These are phyloP conservation scores for Arabidopsis arenosa DNA, from an alignment of 345 rosid species.

Conservation along the genomic window DNA sequence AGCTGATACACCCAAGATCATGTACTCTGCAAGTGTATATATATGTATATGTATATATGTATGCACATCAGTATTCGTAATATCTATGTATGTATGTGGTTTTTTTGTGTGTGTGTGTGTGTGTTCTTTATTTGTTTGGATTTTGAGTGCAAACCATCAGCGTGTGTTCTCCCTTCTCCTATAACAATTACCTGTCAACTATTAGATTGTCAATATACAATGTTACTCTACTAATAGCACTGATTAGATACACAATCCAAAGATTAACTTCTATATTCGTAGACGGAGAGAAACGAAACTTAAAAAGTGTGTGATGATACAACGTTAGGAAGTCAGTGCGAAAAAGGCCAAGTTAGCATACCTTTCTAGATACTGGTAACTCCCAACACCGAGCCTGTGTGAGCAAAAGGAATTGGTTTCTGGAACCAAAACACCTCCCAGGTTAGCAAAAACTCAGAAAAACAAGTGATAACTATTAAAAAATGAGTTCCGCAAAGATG, in stretches of 20 bases:
- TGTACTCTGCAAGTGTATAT: conserved; percentile 25
- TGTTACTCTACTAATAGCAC: neutral
- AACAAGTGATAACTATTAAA: neutral
- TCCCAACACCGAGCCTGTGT: conserved; percentile 9
- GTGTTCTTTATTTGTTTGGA: conserved; percentile 30
- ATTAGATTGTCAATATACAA: neutral
- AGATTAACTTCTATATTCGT: neutral
- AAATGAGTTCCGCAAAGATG: conserved; percentile 4
- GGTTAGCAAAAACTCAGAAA: neutral
- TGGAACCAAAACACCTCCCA: neutral
- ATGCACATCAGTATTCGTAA: conserved; percentile 7
- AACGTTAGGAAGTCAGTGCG: neutral
- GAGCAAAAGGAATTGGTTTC: neutral
- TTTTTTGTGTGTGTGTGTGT: conserved; percentile 6
- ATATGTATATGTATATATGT: conserved; percentile 14
- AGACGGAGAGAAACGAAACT: neutral
- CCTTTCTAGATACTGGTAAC: conserved; percentile 5
- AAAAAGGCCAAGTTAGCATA: neutral
- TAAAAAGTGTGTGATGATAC: neutral
- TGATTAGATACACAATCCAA: neutral
- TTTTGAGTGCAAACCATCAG: conserved; percentile 25
- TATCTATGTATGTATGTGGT: conserved; percentile 6
- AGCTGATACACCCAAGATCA: conserved; percentile 3
- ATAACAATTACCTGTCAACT: conserved; percentile 1
- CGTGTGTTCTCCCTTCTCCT: conserved; percentile 20